Conservation (phyloP, 2,329 filamentous ascomycete species). For the Apiospora saccharicola region DNA sequence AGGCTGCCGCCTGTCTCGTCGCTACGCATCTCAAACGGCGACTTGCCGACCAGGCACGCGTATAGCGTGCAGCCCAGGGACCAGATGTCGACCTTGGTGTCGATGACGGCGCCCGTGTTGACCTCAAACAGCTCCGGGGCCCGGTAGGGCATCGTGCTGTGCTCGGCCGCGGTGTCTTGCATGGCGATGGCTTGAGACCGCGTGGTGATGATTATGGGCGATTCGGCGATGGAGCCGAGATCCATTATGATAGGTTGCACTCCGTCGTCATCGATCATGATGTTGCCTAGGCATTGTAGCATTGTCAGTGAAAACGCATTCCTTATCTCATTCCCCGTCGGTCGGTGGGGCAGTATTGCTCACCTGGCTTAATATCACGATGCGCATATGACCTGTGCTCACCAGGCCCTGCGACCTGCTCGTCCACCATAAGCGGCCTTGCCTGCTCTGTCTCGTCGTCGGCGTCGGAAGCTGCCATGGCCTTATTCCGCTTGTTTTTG, state of each 20-base stretch:
- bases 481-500: slow-evolving; percentile 46
- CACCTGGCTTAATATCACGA: slow-evolving; percentile 95
- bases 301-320: neutral
- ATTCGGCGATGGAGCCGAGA: slow-evolving; percentile 87
- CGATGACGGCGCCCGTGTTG: slow-evolving; percentile 88
- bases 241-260: slow-evolving; percentile 95
- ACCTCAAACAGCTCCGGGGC: slow-evolving; percentile 98
- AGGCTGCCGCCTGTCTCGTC: slow-evolving; percentile 96
- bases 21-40: slow-evolving; percentile 92
- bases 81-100: slow-evolving; percentile 98
- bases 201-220: slow-evolving; percentile 87
- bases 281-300: slow-evolving; percentile 69
- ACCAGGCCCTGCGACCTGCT: slow-evolving; percentile 74
- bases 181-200: slow-evolving; percentile 89
- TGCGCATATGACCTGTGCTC: slow-evolving; percentile 86
- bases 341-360: slow-evolving; percentile 35
- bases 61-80: slow-evolving; percentile 97
- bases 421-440: slow-evolving; percentile 82
- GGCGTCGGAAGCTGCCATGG: slow-evolving; percentile 59
- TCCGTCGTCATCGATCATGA: slow-evolving; percentile 96
- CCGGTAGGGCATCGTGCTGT: slow-evolving; percentile 98
- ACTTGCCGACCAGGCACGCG: slow-evolving; percentile 95
- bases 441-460: slow-evolving; percentile 79
- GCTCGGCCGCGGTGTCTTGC: slow-evolving; percentile 93
- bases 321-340: neutral